These are phyloP conservation scores for Penicillium paneum DNA, from an alignment of 2,329 filamentous ascomycete species.

Conservation along the genomic window DNA sequence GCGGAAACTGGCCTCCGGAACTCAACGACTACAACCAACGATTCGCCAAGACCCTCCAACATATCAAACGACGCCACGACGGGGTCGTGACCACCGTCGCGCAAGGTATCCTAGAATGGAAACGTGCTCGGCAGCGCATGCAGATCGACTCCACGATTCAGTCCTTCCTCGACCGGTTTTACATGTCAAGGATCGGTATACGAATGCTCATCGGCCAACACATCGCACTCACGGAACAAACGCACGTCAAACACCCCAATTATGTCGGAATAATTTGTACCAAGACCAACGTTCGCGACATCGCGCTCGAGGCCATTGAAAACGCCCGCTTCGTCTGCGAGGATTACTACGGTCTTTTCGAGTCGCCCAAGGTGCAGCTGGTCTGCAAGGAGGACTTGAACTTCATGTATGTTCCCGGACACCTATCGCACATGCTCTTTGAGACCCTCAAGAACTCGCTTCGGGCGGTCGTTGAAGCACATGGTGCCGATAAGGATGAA, in stretches of 20 bases:
- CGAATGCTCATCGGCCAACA: conserved; percentile 99
- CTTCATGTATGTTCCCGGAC: conserved; percentile 99
- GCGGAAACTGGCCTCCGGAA: conserved; percentile 86
- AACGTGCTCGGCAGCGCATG: conserved; percentile 91
- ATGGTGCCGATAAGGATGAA: conserved; percentile 91
- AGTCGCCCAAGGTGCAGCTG: conserved; percentile 92
- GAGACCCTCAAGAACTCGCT: conserved; percentile 98
- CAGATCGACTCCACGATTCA: conserved; percentile 98
- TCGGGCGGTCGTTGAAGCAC: conserved; percentile 90
- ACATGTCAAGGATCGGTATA: conserved; percentile 99
- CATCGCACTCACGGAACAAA: conserved; percentile 93
- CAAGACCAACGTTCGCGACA: conserved; percentile 91
- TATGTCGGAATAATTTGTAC: conserved; percentile 99
- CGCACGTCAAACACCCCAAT: conserved; percentile 79
- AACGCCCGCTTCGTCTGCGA: conserved; percentile 99
- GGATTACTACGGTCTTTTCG: conserved; percentile 95
- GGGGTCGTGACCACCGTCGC: conserved; percentile 97
- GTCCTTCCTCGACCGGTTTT: conserved; percentile 95
- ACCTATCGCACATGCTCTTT: conserved; percentile 98
- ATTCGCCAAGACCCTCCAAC: conserved; percentile 83
- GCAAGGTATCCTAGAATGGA: conserved; percentile 97
- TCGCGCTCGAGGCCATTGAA: conserved; percentile 95
- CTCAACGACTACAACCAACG: conserved; percentile 89
- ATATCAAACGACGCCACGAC: conserved; percentile 94
- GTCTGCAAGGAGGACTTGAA: conserved; percentile 91